A percentile compares a stretch with the other conserved stretches of the same genome.
Conservation (phyloP, 1,139 yeast species). For the Diutina catenulata region DNA sequence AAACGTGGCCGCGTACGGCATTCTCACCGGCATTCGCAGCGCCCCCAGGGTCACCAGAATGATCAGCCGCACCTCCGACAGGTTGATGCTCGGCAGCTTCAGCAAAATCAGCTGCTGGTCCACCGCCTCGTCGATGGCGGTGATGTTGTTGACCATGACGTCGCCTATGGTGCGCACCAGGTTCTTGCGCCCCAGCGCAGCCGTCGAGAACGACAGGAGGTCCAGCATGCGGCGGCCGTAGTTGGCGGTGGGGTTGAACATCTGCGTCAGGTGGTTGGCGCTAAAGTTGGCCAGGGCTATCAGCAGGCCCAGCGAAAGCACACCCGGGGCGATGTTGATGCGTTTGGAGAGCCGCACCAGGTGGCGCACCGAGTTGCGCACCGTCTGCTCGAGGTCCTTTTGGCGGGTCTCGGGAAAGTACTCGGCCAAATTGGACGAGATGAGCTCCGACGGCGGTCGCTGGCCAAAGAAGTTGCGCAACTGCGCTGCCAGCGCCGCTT, state of each 20-base stretch:
- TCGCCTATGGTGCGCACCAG: conserved; percentile 47
- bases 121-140: conserved; percentile 49
- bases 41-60: background rate
- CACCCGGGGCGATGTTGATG: conserved; percentile 11
- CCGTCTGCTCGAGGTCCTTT: conserved; percentile 63
- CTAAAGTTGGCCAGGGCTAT: background rate
- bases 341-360: conserved; percentile 48
- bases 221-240: conserved; percentile 6
- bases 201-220: conserved; percentile 1
- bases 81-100: conserved; percentile 4
- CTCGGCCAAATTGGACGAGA: conserved; percentile 80
- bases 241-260: too few relatives aligned
- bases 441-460: conserved; percentile 87
- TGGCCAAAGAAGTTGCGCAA: conserved; percentile 66
- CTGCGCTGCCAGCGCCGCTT: conserved; percentile 12
- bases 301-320: conserved; percentile 1
- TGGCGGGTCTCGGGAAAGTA: conserved; percentile 83
- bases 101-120: conserved; percentile 8
- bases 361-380: conserved; percentile 72
- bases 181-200: background rate
- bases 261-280: too few relatives aligned
- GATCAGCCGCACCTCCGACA: conserved; percentile 5
- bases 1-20: conserved; percentile 18
- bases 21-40: conserved; percentile 3
- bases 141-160: conserved; percentile 45